phyloP scores from a whole-genome alignment of 2,329 filamentous ascomycete genomes.

The Dothiorella sarmentorum region DNA sequence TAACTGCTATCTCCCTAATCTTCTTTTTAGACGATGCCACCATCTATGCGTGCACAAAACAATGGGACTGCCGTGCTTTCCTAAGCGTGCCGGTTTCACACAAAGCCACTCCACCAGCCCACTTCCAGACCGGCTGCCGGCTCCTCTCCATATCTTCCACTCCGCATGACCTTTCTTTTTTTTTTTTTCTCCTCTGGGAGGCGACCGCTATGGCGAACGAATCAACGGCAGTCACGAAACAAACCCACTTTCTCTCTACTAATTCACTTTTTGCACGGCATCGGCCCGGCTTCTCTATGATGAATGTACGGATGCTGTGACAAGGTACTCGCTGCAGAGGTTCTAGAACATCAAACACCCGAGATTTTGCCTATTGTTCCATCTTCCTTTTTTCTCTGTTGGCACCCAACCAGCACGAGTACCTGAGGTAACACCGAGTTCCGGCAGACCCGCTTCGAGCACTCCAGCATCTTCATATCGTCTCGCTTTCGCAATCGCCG shows the following conservation, averaged over 20 bases:
- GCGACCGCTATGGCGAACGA: background rate
- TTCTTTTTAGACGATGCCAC: slow-evolving; percentile 10
- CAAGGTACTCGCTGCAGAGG: background rate
- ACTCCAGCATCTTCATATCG: background rate
- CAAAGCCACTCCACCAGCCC: slow-evolving; percentile 9
- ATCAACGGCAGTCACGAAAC: background rate
- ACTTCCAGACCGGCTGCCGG: background rate
- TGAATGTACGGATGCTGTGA: no score
- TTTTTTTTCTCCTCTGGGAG: background rate
- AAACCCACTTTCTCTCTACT: background rate
- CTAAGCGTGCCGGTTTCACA: background rate
- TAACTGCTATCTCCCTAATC: background rate
- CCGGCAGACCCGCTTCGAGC: background rate
- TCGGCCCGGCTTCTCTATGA: slow-evolving; percentile 4
- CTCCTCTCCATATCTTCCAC: background rate
- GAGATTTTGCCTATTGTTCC: background rate
- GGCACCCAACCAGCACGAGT: background rate
- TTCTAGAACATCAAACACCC: background rate
- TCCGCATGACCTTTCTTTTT: background rate
- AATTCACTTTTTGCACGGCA: background rate
- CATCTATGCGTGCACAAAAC: slow-evolving; percentile 6
- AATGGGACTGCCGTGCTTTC: background rate
- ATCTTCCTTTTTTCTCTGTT: background rate
- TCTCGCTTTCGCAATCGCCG: background rate
- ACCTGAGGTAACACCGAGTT: background rate